Evolutionary conservation across 306 rosid species (phyloP), one percentile per base, ranked within the genome.

Genomic region (Corylus americana): DNA sequence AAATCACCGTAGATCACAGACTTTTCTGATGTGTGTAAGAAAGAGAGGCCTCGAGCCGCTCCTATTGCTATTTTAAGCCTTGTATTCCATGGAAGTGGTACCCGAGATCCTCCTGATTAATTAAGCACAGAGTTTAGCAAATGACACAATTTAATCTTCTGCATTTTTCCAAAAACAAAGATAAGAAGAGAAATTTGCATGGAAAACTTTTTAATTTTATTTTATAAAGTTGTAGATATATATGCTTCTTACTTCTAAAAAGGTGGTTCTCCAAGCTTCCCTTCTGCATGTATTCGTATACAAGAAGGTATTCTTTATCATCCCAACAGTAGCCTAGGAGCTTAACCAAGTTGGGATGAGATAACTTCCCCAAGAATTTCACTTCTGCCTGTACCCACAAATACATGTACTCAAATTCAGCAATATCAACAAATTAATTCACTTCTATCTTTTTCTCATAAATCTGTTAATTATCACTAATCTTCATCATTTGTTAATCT

Each of bases 221-320:
- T 29, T 27, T 11, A 1, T 12, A 0, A 11, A 25, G 44, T 12
- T 11, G 11, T 42, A 42, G 2, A 29, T 27, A 31, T 31, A 31
- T 31, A 4, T 37, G 7, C 7, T 39, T 22, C 87, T 8, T 86
- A 92, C 99, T 91, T 81, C 89, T 82, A 63, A 96, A 96, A n/a
- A 96, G 89, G 86, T 96, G 98, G 69, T 77, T 90, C 66, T 96
- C 99, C 80, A 93, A 80, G 80, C 99, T 96, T 1, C 99, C 99
- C 78, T 83, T 96, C 25, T 71, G 91, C 96, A 90, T 85, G 74
- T 86, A 85, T 55, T 96, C 94, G 18, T 93, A 96, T 0, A 93
- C 94, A 1, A 95, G 92, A 10, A 95, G 82, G 55, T 78, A 90
- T 48, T 89, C 85, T 20, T 80, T 81, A 2, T 90, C 93, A 75